Evolutionary conservation across 768 basidiomycete genomes (phyloP).

Genomic region (Amanita phalloides): DNA sequence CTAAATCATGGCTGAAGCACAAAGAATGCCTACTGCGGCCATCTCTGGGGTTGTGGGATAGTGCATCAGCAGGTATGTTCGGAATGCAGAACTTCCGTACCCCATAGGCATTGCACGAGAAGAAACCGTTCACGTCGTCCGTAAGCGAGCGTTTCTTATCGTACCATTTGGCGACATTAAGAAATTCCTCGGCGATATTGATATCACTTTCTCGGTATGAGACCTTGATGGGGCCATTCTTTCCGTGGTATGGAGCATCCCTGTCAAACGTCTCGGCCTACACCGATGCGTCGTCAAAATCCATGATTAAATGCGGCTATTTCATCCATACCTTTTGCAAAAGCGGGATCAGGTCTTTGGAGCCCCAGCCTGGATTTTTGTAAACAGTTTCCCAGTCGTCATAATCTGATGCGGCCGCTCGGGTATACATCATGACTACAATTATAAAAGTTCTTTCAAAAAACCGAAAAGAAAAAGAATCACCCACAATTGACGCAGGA

Average conservation of each 20-base stretch:
- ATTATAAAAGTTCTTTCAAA: background rate
- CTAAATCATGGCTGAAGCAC: background rate
- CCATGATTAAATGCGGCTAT: too few relatives aligned
- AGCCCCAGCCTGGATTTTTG: slow-evolving; percentile 53
- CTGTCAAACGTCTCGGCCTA: slow-evolving; percentile 30
- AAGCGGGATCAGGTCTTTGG: slow-evolving; percentile 44
- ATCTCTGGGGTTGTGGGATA: slow-evolving; percentile 24
- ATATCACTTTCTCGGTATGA: slow-evolving; percentile 29
- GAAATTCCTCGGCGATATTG: slow-evolving; percentile 33
- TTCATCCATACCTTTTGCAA: slow-evolving; percentile 35
- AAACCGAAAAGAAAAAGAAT: background rate
- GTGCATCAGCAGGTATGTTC: background rate
- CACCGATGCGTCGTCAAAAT: background rate
- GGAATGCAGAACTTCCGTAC: slow-evolving; percentile 21
- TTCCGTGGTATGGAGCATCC: slow-evolving; percentile 30
- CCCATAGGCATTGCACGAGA: slow-evolving; percentile 33
- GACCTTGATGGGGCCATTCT: slow-evolving; percentile 37
- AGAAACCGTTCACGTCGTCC: slow-evolving; percentile 39
- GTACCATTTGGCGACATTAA: slow-evolving; percentile 32
- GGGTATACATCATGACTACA: slow-evolving; percentile 42
- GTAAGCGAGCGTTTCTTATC: slow-evolving; percentile 34
- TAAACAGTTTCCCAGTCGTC: slow-evolving; percentile 48
- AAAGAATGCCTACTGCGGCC: slow-evolving; percentile 33
- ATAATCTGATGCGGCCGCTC: slow-evolving; percentile 52
- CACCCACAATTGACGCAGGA: slow-evolving; percentile 48